Conservation (phyloP, 2,329 filamentous ascomycete species). For the Phyllosticta ampelicida region DNA sequence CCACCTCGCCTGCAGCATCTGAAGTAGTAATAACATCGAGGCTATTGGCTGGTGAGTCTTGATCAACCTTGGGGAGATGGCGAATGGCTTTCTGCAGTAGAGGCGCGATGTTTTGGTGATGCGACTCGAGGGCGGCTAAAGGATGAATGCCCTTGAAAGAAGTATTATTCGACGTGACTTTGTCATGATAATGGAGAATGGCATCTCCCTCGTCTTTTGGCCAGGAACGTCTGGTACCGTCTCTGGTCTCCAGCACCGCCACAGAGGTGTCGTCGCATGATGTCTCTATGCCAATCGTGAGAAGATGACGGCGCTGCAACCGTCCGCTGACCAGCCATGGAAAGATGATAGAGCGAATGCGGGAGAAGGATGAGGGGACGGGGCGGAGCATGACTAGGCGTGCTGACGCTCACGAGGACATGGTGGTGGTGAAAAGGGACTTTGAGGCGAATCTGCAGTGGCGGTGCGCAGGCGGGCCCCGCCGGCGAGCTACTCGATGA, state of each 20-base stretch:
- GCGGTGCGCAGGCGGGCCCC: not conserved
- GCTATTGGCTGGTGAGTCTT: not conserved
- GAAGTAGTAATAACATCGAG: not conserved
- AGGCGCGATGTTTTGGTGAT: slow-evolving; percentile 57
- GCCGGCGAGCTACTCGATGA: not conserved
- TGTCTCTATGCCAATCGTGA: slow-evolving; percentile 64
- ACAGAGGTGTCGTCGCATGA: slow-evolving; percentile 93
- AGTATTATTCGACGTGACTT: slow-evolving; percentile 69
- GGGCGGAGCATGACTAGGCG: not conserved
- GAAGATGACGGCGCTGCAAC: slow-evolving; percentile 19
- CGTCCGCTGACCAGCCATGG: not conserved
- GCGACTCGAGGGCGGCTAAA: slow-evolving; percentile 60
- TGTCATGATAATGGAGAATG: slow-evolving; percentile 65
- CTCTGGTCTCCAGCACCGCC: slow-evolving; percentile 52
- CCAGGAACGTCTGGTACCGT: not conserved
- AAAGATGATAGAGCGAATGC: not conserved
- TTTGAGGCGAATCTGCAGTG: not conserved
- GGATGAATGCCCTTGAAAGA: slow-evolving; percentile 72
- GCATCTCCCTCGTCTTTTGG: slow-evolving; percentile 28
- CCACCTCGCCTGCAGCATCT: not conserved
- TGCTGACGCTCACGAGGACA: not conserved
- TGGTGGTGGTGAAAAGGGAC: not conserved
- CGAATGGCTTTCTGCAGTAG: slow-evolving; percentile 56
- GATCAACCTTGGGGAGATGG: slow-evolving; percentile 35
- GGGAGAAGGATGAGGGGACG: no score